Evolutionary conservation across 1,284 basidiomycete species (phyloP).

Genomic region (Athelia psychrophila): DNA sequence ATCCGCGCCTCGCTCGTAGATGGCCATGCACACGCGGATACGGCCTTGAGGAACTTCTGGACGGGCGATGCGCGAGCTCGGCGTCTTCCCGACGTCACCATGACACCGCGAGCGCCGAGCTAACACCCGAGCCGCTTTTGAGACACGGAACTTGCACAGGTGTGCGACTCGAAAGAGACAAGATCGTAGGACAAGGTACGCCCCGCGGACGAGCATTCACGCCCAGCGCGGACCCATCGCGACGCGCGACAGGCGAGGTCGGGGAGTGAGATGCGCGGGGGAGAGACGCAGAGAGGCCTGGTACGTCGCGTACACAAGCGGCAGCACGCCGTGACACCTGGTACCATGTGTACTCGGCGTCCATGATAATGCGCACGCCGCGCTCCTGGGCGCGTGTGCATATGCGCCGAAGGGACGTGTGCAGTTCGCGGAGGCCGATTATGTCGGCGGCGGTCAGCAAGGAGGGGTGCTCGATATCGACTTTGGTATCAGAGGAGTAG

Average conservation of each 20-base stretch:
- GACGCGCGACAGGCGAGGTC: too few species aligned
- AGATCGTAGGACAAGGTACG: too few species aligned
- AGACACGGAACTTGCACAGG: too few species aligned
- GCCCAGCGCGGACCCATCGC: too few species aligned
- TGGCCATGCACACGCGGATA: conserved; percentile 92
- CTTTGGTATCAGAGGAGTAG: too few species aligned
- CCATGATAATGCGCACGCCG: conserved; percentile 68
- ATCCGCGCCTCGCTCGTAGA: conserved; percentile 97
- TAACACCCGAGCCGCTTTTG: too few species aligned
- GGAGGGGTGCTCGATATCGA: too few species aligned
- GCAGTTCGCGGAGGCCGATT: conserved; percentile 54
- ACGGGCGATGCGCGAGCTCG: conserved; percentile 98
- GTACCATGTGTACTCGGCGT: conserved; percentile 74
- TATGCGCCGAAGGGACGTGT: conserved; percentile 56
- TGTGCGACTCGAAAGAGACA: too few species aligned
- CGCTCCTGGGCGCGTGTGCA: conserved; percentile 58
- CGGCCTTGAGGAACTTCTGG: conserved; percentile 98
- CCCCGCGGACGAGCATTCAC: too few species aligned
- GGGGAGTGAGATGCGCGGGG: too few species aligned
- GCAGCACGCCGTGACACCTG: conserved; percentile 40
- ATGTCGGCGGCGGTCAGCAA: conserved; percentile 53
- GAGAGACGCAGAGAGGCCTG: conserved; percentile 83
- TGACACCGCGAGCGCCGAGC: too few species aligned
- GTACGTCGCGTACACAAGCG: conserved; percentile 77
- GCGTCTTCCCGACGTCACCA: too few species aligned